Conservation (phyloP, 2,329 filamentous ascomycete species). For the Phialophora macrospora region DNA sequence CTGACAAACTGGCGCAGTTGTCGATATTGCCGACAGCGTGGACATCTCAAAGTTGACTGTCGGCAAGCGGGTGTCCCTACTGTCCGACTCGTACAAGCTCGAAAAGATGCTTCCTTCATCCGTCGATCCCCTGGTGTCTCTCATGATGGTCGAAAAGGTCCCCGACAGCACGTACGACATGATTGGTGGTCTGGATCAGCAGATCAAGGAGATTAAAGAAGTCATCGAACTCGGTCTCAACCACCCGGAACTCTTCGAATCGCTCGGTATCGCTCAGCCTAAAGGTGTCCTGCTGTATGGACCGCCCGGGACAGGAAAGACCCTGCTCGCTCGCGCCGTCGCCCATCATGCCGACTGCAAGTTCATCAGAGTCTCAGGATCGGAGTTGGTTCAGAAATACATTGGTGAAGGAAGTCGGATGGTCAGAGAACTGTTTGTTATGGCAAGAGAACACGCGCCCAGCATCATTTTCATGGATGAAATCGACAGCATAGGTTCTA, state of each 20-base stretch:
- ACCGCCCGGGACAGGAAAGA: conserved; percentile 96
- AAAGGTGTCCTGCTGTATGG: conserved; percentile 97
- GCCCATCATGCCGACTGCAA: conserved; percentile 99
- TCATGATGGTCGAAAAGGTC: conserved; percentile 99
- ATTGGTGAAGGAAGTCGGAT: conserved; percentile 97
- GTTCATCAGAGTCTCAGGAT: conserved; percentile 96
- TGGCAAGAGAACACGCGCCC: conserved; percentile 96
- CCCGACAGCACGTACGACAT: conserved; percentile 99
- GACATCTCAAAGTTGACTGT: conserved; percentile 95
- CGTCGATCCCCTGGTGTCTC: conserved; percentile 94
- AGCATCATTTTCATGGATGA: conserved; percentile 99
- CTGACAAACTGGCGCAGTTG: conserved; percentile 64
- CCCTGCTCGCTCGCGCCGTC: conserved; percentile 88
- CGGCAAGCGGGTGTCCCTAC: conserved; percentile 93
- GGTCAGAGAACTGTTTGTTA: conserved; percentile 98
- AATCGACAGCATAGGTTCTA: conserved; percentile 98
- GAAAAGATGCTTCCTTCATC: conserved; percentile 98
- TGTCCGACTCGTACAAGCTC: conserved; percentile 97
- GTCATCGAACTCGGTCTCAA: conserved; percentile 98
- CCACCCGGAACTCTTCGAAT: conserved; percentile 98
- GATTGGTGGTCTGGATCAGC: conserved; percentile 98
- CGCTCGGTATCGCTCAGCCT: conserved; percentile 96
- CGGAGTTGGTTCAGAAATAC: conserved; percentile 97
- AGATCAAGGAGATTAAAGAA: conserved; percentile 99
- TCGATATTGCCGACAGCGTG: conserved; percentile 92